A percentile compares a stretch with the other conserved stretches of the same genome.
phyloP scores from a whole-genome alignment of 441 rosid species.

The Arabidopsis lyrata region DNA sequence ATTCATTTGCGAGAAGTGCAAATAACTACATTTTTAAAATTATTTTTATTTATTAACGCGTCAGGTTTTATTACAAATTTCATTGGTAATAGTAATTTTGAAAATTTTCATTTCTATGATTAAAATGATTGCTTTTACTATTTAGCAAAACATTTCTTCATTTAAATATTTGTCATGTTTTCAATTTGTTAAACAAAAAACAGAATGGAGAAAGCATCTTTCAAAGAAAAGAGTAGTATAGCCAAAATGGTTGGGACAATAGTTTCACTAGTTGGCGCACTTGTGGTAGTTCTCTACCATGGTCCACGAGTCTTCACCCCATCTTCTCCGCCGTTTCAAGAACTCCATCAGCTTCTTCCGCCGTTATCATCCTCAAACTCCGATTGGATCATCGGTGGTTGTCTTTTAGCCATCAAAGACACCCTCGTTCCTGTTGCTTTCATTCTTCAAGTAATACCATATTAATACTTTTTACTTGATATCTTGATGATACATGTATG shows the following conservation, averaged over 20 bases:
- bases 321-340: not conserved
- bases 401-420: constrained; percentile 26
- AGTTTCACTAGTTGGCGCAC: constrained; percentile 52
- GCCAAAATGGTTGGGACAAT: constrained; percentile 55
- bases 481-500: not conserved
- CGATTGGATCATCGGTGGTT: not conserved
- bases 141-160: not conserved
- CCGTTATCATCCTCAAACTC: constrained; percentile 7
- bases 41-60: no score
- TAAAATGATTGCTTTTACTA: not conserved
- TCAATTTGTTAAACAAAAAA: not conserved
- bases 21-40: no score
- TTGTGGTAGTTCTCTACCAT: constrained; percentile 50
- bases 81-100: not conserved
- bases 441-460: not conserved
- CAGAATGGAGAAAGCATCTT: constrained; percentile 58
- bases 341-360: constrained; percentile 16
- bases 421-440: constrained; percentile 18
- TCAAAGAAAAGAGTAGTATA: constrained; percentile 48
- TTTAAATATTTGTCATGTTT: not conserved
- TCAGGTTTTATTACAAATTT: not conserved
- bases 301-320: constrained; percentile 44
- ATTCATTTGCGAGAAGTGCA: no score
- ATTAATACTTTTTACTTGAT: no score
- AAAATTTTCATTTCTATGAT: not conserved